These are phyloP conservation scores for Hirsutella minnesotensis DNA, from an alignment of 2,329 filamentous ascomycete species.

Conservation along the genomic window DNA sequence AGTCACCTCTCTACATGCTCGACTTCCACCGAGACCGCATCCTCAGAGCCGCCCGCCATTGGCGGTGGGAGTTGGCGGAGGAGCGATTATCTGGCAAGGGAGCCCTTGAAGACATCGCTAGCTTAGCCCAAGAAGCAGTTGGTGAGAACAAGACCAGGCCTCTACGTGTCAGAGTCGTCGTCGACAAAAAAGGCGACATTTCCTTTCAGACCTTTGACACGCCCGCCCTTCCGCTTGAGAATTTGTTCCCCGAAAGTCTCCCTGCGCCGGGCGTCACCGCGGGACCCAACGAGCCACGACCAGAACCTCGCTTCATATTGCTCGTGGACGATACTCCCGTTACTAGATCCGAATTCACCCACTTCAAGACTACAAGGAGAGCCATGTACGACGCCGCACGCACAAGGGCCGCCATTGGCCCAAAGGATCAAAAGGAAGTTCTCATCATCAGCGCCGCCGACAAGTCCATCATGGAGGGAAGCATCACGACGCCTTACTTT, in stretches of 20 bases:
- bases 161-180: slow-evolving; percentile 41
- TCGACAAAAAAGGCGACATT: slow-evolving; percentile 37
- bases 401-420: slow-evolving; percentile 41
- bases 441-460: slow-evolving; percentile 53
- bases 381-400: slow-evolving; percentile 61
- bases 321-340: slow-evolving; percentile 31
- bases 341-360: slow-evolving; percentile 52
- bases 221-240: slow-evolving; percentile 29
- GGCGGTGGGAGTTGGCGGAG: slow-evolving; percentile 38
- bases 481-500: slow-evolving; percentile 72
- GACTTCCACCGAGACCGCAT: slow-evolving; percentile 69
- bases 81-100: slow-evolving; percentile 29
- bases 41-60: slow-evolving; percentile 48
- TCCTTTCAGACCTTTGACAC: slow-evolving; percentile 25
- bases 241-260: slow-evolving; percentile 46
- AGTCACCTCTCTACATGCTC: slow-evolving; percentile 67
- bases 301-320: slow-evolving; percentile 26
- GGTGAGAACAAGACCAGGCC: slow-evolving; percentile 19
- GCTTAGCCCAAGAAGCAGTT: slow-evolving; percentile 22
- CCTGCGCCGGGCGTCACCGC: slow-evolving; percentile 26
- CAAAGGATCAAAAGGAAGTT: slow-evolving; percentile 52
- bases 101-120: slow-evolving; percentile 30
- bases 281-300: slow-evolving; percentile 12
- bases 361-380: slow-evolving; percentile 74
- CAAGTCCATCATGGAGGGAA: slow-evolving; percentile 72